These are phyloP conservation scores for Sporothrix protearum DNA, from an alignment of 2,329 filamentous ascomycete genomes.

Conservation along the genomic window DNA sequence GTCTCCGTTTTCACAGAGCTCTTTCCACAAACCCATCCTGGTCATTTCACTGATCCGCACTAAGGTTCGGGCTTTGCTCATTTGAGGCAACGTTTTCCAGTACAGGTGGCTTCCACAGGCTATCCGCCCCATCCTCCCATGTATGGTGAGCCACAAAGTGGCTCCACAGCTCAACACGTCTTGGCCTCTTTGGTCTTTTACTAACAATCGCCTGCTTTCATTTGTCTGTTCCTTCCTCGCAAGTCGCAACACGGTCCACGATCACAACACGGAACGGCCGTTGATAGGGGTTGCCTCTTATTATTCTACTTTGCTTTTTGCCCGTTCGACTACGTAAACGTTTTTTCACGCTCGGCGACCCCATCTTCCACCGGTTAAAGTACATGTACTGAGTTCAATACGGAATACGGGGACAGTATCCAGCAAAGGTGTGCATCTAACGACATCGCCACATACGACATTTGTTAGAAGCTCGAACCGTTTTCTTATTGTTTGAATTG, in stretches of 20 bases:
- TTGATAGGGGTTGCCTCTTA: background rate
- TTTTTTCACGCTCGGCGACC: background rate
- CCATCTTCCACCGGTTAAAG: background rate
- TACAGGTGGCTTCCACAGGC: background rate
- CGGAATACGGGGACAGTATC: background rate
- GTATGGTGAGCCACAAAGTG: background rate
- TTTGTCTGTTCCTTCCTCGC: background rate
- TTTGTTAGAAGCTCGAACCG: background rate
- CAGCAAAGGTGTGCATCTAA: background rate
- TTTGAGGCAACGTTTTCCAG: slow-evolving; percentile 14
- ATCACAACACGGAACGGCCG: background rate
- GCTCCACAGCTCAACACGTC: background rate
- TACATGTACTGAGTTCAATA: too few species aligned
- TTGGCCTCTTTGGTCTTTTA: background rate
- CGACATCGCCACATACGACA: background rate
- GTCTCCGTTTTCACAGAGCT: background rate
- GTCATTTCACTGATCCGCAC: background rate
- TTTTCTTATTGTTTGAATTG: background rate
- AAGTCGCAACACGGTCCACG: background rate
- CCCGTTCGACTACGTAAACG: background rate
- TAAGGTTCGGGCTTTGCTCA: background rate
- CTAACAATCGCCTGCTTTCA: background rate
- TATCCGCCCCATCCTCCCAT: background rate
- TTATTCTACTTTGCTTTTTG: background rate
- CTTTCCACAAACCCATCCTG: background rate